phyloP scores from a whole-genome alignment of 2,329 filamentous ascomycete species.

The Colletotrichum tofieldiae region DNA sequence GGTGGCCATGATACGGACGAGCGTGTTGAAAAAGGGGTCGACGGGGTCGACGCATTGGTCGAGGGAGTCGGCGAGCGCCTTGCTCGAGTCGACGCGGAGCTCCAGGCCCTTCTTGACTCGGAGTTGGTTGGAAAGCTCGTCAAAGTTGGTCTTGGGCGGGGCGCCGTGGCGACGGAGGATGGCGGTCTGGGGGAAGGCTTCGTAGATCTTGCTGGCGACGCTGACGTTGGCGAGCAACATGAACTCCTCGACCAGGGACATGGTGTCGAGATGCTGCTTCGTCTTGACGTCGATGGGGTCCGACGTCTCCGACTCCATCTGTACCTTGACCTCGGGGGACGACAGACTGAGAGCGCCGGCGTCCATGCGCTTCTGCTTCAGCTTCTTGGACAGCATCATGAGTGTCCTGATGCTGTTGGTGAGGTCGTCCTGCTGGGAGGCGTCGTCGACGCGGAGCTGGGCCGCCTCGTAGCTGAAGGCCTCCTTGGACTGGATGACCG shows the following conservation, averaged over 20 bases:
- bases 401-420: constrained; percentile 91
- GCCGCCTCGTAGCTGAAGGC: constrained; percentile 99
- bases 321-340: constrained; percentile 97
- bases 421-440: constrained; percentile 88
- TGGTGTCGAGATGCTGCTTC: constrained; percentile 93
- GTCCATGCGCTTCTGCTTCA: constrained; percentile 96
- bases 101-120: constrained; percentile 88
- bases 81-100: constrained; percentile 87
- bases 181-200: constrained; percentile 94
- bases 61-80: constrained; percentile 93
- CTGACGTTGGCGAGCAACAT: constrained; percentile 99
- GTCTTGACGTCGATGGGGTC: constrained; percentile 97
- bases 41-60: constrained; percentile 84
- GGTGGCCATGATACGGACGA: constrained; percentile 96
- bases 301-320: constrained; percentile 94
- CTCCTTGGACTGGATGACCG: constrained; percentile 95
- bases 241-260: constrained; percentile 98
- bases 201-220: constrained; percentile 91
- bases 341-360: constrained; percentile 95
- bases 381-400: constrained; percentile 89
- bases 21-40: constrained; percentile 98
- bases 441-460: constrained; percentile 93
- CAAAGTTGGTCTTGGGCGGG: constrained; percentile 96
- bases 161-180: constrained; percentile 92
- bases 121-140: constrained; percentile 92